These are phyloP conservation scores for Dioszegia hungarica DNA, from an alignment of 768 basidiomycete genomes.

Conservation along the genomic window DNA sequence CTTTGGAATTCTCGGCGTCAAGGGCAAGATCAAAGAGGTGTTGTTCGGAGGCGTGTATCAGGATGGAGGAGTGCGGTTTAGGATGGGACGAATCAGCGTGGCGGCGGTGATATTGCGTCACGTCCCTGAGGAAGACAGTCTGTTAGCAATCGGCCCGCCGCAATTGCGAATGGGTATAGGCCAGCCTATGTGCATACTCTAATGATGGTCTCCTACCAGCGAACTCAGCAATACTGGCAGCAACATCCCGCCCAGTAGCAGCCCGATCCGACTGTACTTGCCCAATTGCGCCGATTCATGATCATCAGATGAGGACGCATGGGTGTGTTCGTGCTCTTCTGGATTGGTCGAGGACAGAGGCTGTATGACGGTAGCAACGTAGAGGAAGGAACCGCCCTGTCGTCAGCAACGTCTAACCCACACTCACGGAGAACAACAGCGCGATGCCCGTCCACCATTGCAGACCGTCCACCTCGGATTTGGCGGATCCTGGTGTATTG, in stretches of 20 bases:
- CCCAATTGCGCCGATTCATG: constrained; percentile 50
- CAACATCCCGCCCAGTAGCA: constrained; percentile 67
- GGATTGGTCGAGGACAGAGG: constrained; percentile 53
- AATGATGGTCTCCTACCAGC: constrained; percentile 58
- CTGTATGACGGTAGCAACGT: constrained; percentile 87
- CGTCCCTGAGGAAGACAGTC: too few relatives aligned
- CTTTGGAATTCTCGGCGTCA: not conserved
- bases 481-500: constrained; percentile 20
- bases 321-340: constrained; percentile 32
- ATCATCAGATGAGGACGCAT: constrained; percentile 51
- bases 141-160: too few relatives aligned
- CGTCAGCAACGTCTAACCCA: not conserved
- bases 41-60: constrained; percentile 17
- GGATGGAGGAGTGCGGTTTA: constrained; percentile 3
- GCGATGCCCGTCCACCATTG: constrained; percentile 67
- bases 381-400: constrained; percentile 88
- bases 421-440: constrained; percentile 74
- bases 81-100: constrained; percentile 14
- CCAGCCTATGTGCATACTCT: too few relatives aligned
- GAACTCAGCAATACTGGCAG: constrained; percentile 61
- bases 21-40: constrained; percentile 13
- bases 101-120: constrained; percentile 22
- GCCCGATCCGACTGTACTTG: constrained; percentile 53
- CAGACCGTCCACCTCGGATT: constrained; percentile 44
- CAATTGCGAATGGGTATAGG: too few relatives aligned